phyloP scores from a whole-genome alignment of 2,329 filamentous ascomycete species.

The Samsoniella hepiali region DNA sequence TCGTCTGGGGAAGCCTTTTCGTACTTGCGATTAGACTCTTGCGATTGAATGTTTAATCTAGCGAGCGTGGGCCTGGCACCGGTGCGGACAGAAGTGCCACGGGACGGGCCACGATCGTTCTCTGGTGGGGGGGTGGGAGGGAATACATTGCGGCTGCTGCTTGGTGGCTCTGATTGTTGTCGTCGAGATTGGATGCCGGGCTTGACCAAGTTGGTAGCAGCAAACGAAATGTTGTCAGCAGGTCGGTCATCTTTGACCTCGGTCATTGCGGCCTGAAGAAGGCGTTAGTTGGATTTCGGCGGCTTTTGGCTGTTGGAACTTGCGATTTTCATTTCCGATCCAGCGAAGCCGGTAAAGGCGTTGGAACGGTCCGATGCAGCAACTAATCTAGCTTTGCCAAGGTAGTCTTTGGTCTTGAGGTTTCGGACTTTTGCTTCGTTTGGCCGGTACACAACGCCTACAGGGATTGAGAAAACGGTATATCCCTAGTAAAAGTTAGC shows the following conservation, averaged over 20 bases:
- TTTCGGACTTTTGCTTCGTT: conserved; percentile 99
- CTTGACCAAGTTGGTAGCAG: conserved; percentile 89
- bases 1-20: conserved; percentile 52
- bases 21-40: conserved; percentile 51
- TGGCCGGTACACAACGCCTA: conserved; percentile 90
- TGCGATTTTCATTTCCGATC: conserved; percentile 73
- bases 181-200: conserved; percentile 74
- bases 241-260: conserved; percentile 75
- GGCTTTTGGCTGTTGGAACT: conserved; percentile 25
- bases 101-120: conserved; percentile 62
- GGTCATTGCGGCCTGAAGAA: conserved; percentile 44
- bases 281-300: background rate
- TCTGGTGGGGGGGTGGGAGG: conserved; percentile 98
- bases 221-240: conserved; percentile 81
- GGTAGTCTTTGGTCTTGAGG: conserved; percentile 94
- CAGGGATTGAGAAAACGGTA: conserved; percentile 96
- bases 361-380: conserved; percentile 80
- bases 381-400: conserved; percentile 91
- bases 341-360: conserved; percentile 78
- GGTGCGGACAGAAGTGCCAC: conserved; percentile 59
- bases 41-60: conserved; percentile 60
- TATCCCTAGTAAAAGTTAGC: conserved; percentile 64
- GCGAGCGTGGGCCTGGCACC: conserved; percentile 59
- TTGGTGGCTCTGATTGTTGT: conserved; percentile 81
- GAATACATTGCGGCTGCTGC: conserved; percentile 74